These are phyloP conservation scores for Pythium plurisporium DNA, from an alignment of 352 stramenopile species.

Conservation along the genomic window DNA sequence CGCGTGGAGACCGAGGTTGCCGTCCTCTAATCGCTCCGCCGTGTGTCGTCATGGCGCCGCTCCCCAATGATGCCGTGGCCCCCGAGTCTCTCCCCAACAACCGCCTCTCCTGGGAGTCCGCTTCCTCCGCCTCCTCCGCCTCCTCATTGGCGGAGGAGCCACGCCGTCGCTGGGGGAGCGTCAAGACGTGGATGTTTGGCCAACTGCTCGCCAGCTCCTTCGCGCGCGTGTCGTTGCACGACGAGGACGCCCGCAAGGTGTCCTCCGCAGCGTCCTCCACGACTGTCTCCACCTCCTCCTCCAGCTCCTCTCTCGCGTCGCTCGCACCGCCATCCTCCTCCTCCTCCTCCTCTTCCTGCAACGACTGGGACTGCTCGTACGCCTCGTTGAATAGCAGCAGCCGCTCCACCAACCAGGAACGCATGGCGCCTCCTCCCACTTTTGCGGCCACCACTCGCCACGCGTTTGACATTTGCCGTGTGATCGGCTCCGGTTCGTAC, in stretches of 20 bases:
- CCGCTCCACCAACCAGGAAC: conserved; percentile 11
- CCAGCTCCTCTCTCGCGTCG: conserved; percentile 17
- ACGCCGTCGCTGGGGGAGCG: conserved; percentile 43
- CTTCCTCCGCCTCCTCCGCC: conserved; percentile 5
- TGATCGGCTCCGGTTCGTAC: conserved; percentile 76
- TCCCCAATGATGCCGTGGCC: conserved; percentile 7
- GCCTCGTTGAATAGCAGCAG: not conserved
- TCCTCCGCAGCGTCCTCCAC: conserved; percentile 4
- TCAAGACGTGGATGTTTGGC: conserved; percentile 76
- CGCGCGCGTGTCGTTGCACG: conserved; percentile 48
- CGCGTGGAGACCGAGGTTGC: not conserved
- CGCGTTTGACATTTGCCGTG: conserved; percentile 65
- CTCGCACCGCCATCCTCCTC: not conserved
- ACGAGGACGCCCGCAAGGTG: not conserved
- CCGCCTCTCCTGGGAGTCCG: conserved; percentile 4
- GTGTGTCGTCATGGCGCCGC: conserved; percentile 13
- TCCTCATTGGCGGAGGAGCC: not conserved
- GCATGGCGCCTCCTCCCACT: not conserved
- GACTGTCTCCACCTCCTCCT: conserved; percentile 18
- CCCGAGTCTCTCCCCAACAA: not conserved
- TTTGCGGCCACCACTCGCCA: conserved; percentile 28
- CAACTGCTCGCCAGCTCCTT: conserved; percentile 64
- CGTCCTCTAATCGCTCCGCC: not conserved
- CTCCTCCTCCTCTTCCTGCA: not conserved
- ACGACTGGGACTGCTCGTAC: conserved; percentile 28